Evolutionary conservation across 2,329 filamentous ascomycete species (phyloP).

Genomic region (Colletotrichum sidae): DNA sequence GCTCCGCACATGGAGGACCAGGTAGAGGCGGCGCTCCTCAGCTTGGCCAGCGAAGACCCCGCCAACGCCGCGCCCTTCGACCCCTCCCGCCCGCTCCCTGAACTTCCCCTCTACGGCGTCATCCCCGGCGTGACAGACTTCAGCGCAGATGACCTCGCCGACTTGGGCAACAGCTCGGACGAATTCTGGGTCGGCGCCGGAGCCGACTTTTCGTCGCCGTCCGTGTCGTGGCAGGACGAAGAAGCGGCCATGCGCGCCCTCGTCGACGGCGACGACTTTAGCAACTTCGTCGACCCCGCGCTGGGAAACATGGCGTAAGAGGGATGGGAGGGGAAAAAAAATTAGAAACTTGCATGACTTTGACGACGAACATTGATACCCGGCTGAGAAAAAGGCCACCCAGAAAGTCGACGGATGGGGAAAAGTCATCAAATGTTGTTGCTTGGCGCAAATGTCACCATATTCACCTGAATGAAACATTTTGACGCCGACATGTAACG

Average conservation of each 20-base stretch:
- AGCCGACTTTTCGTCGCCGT: constrained; percentile 44
- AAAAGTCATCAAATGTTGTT: constrained; percentile 25
- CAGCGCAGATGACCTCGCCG: background rate
- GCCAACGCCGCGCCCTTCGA: constrained; percentile 16
- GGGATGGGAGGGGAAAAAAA: background rate
- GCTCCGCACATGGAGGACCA: constrained; percentile 21
- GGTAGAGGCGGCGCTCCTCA: constrained; percentile 35
- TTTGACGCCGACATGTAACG: too few species aligned
- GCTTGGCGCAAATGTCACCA: background rate
- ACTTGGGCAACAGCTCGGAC: constrained; percentile 23
- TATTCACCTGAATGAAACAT: too few species aligned
- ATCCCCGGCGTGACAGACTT: constrained; percentile 30
- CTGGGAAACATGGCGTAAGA: constrained; percentile 20
- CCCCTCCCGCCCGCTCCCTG: constrained; percentile 32
- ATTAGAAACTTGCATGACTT: constrained; percentile 2
- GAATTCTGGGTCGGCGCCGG: constrained; percentile 47
- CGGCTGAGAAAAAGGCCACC: constrained; percentile 26
- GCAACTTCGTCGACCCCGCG: constrained; percentile 35
- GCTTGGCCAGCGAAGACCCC: constrained; percentile 38
- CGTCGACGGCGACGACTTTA: constrained; percentile 38
- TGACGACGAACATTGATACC: constrained; percentile 34
- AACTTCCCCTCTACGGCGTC: constrained; percentile 33
- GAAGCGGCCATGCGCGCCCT: constrained; percentile 57
- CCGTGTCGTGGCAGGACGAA: constrained; percentile 55
- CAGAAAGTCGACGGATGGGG: constrained; percentile 14